phyloP scores from a whole-genome alignment of 305 asterid species.

The Fraxinus albicans region DNA sequence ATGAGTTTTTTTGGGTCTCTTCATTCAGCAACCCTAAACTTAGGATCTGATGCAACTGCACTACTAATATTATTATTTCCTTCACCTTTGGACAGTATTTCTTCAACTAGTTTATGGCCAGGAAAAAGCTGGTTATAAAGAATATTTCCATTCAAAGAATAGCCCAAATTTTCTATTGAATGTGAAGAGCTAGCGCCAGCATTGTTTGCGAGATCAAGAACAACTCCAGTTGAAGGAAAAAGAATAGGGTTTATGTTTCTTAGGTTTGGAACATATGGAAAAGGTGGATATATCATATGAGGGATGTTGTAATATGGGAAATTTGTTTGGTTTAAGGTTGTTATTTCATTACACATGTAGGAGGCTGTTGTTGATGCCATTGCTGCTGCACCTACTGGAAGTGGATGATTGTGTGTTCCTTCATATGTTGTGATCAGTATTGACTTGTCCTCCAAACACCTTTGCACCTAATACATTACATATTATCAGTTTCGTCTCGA shows the following conservation, averaged over 20 bases:
- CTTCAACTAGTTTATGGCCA: conserved; percentile 31
- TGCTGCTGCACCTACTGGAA: conserved; percentile 87
- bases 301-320: conserved; percentile 28
- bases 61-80: conserved; percentile 37
- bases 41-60: conserved; percentile 82
- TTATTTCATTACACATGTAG: conserved; percentile 33
- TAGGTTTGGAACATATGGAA: conserved; percentile 39
- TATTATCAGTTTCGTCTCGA: neutral
- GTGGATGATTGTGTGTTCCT: conserved; percentile 93
- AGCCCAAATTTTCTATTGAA: conserved; percentile 38
- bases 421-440: conserved; percentile 90
- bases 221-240: conserved; percentile 1
- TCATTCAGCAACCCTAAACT: conserved; percentile 86
- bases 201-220: conserved; percentile 59
- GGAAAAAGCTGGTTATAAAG: conserved; percentile 29
- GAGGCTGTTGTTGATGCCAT: conserved; percentile 80
- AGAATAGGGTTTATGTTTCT: conserved; percentile 45
- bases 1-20: conserved; percentile 42
- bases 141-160: conserved; percentile 40
- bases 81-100: conserved; percentile 27
- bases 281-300: conserved; percentile 27
- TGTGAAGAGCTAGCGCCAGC: conserved; percentile 42
- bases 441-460: conserved; percentile 87
- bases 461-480: conserved; percentile 57
- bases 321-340: conserved; percentile 33